Evolutionary conservation across 2,329 filamentous ascomycete genomes (phyloP), one percentile per base, ranked within the genome.

Genomic region (Fusarium metavorans): DNA sequence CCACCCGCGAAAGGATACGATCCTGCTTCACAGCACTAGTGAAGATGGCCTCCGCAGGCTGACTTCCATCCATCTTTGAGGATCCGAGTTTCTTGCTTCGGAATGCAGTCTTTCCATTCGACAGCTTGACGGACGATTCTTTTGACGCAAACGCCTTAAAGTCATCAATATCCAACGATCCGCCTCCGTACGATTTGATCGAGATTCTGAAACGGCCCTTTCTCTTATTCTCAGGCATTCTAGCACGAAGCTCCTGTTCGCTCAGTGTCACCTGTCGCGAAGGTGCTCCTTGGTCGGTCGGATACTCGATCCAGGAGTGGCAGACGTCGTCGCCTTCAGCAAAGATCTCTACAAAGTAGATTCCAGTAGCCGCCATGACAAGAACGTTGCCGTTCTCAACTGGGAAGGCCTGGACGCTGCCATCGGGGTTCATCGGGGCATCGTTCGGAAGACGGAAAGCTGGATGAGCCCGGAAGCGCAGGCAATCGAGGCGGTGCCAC

Each of bases 401-500:
- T 0, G 93, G 91, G 92, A 94, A 98, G 1, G 94, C 94, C 78
- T 97, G 94, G 2, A 98, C 89, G 74, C 94, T 95, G 39, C 90
- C 89, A 76, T 98, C 95, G 1, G 87, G 83, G 72, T 87, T 88
- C 43, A 89, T 81, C 18, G 89, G 84, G 6, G 89, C 84, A 77
- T 98, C 97, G 66, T 91, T 92, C 0, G 95, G 94, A 62, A 97
- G 88, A 64, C 92, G 89, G 86, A 99, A 98, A 81, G 94, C 95
- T 5, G 95, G 95, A 80, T 99, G 97, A 76, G 92, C 93, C 74
- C 95, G 92, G 85, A 98, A 98, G 43, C 95, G 93, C 62, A 99
- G 87, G 64, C 92, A 92, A 82, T 98, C 97, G 8, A 98, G 88
- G 67, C 95, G 90, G 83, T 98, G 95, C 96, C 96, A 98, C 30